Evolutionary conservation across 2,329 filamentous ascomycete genomes (phyloP).

Genomic region (Aspergillus glaucus): DNA sequence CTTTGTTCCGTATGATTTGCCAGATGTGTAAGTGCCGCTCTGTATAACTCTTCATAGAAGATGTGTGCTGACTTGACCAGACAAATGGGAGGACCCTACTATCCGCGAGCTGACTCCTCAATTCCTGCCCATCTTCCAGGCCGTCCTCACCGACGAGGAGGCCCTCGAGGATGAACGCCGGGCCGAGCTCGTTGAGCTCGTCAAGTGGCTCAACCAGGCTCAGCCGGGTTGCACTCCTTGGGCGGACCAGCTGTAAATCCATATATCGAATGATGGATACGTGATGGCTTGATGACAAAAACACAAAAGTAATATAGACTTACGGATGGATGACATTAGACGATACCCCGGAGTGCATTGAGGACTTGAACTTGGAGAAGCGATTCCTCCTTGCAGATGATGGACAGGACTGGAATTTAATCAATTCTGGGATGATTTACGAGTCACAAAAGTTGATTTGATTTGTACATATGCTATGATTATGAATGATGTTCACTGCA

Average conservation of each 20-base stretch:
- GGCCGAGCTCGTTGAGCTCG: conserved; percentile 41
- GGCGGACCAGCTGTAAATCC: conserved; percentile 30
- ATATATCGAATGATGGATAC: neutral
- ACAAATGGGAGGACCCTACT: conserved; percentile 43
- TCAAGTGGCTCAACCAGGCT: conserved; percentile 44
- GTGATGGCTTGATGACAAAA: conserved; percentile 14
- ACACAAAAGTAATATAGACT: conserved; percentile 25
- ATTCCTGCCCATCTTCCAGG: conserved; percentile 43
- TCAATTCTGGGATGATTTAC: conserved; percentile 24
- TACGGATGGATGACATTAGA: conserved; percentile 22
- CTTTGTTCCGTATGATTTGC: conserved; percentile 84
- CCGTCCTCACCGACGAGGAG: conserved; percentile 39
- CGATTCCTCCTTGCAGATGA: conserved; percentile 6
- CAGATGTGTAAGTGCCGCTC: conserved; percentile 62
- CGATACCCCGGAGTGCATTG: conserved; percentile 21
- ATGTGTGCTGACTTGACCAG: conserved; percentile 17
- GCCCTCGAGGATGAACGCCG: conserved; percentile 45
- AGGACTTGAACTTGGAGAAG: neutral
- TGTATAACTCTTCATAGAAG: neutral
- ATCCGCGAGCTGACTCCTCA: conserved; percentile 41
- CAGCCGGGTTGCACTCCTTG: conserved; percentile 35
- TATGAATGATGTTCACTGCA: neutral
- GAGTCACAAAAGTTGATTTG: conserved; percentile 20
- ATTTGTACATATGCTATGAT: conserved; percentile 17
- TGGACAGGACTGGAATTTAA: conserved; percentile 7